These are phyloP conservation scores for Penicillium sp. DNA, from an alignment of 2,329 filamentous ascomycete genomes.

Conservation along the genomic window DNA sequence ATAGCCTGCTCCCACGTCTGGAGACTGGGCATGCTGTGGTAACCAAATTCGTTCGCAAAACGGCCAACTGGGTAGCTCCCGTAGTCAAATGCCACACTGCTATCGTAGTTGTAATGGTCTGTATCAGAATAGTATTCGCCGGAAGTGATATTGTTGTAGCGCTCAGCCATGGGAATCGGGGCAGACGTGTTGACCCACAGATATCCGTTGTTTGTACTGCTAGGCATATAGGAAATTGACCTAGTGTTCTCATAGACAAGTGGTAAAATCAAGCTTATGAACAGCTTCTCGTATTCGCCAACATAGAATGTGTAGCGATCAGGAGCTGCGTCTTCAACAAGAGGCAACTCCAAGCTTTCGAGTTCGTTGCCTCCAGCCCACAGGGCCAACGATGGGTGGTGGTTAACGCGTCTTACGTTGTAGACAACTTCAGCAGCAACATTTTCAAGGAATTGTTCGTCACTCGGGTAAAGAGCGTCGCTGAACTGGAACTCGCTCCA, in stretches of 20 bases:
- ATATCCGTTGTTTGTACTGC: conserved; percentile 60
- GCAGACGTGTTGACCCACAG: conserved; percentile 53
- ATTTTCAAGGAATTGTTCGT: conserved; percentile 55
- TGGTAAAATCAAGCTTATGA: conserved; percentile 55
- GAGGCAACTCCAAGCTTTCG: conserved; percentile 53
- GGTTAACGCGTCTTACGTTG: conserved; percentile 60
- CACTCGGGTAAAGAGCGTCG: conserved; percentile 58
- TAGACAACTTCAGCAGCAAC: conserved; percentile 57
- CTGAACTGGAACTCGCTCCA: conserved; percentile 65
- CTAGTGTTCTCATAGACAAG: conserved; percentile 58
- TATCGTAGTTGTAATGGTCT: conserved; percentile 60
- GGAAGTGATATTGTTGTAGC: conserved; percentile 54
- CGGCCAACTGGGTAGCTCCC: conserved; percentile 56
- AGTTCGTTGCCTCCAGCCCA: conserved; percentile 61
- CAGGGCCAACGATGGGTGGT: conserved; percentile 56
- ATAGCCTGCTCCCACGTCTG: conserved; percentile 58
- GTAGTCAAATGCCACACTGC: conserved; percentile 53
- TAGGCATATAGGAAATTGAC: conserved; percentile 61
- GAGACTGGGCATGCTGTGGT: conserved; percentile 61
- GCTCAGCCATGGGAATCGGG: conserved; percentile 53
- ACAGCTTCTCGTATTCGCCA: conserved; percentile 58
- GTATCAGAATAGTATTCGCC: conserved; percentile 60
- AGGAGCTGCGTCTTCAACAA: conserved; percentile 46
- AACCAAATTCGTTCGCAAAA: conserved; percentile 64
- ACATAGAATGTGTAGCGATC: conserved; percentile 44